Conservation (phyloP, 441 rosid genomes). For the Codiaeum variegatum region DNA sequence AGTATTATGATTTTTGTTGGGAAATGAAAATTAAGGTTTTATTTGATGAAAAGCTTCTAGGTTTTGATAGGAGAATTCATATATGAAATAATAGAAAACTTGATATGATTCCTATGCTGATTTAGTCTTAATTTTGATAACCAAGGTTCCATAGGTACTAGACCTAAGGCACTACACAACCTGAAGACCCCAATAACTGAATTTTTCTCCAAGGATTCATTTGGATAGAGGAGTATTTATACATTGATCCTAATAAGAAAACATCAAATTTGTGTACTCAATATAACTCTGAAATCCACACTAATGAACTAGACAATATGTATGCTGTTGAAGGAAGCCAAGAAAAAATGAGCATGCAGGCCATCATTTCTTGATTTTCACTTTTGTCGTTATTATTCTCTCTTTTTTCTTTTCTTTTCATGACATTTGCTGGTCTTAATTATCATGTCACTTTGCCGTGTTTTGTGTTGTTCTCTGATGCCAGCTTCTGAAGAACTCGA, state of each 20-base stretch:
- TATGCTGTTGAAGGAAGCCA: background rate
- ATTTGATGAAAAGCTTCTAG: background rate
- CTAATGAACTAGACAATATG: background rate
- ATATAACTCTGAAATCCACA: background rate
- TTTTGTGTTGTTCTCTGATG: background rate
- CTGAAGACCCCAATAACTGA: background rate
- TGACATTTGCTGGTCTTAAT: conserved; percentile 1
- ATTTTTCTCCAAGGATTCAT: background rate
- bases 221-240: too few species aligned
- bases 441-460: background rate
- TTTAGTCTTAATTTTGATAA: background rate
- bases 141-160: background rate
- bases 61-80: background rate
- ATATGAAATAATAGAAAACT: background rate
- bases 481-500: background rate
- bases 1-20: background rate
- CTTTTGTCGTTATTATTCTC: background rate
- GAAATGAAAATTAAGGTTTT: background rate
- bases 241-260: background rate
- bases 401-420: background rate
- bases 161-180: background rate
- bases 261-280: background rate
- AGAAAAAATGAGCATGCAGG: background rate
- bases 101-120: background rate
- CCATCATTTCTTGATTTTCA: background rate